Evolutionary conservation across 1,139 yeast genomes (phyloP).

Genomic region (Suhomyces bokatorum): DNA sequence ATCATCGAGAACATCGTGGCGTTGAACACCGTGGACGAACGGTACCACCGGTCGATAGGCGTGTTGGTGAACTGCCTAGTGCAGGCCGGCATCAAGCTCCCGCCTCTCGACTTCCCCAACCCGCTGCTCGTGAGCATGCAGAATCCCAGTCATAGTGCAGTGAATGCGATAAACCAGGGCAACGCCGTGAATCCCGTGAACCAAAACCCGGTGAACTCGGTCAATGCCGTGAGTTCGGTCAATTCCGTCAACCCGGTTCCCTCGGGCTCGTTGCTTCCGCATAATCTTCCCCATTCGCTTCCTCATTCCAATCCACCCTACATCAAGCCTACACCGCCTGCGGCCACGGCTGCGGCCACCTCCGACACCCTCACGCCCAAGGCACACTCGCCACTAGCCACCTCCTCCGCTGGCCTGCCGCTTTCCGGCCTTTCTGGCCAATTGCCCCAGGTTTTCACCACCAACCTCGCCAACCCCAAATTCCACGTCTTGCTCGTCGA

Average conservation of each 20-base stretch:
- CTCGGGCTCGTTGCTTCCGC: too few relatives aligned
- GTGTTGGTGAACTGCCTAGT: constrained; percentile 48
- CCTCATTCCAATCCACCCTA: constrained; percentile 2
- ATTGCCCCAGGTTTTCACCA: constrained; percentile 21
- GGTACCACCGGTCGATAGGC: constrained; percentile 53
- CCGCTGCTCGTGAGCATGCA: constrained; percentile 30
- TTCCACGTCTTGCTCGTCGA: constrained; percentile 81
- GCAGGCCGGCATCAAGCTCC: constrained; percentile 66
- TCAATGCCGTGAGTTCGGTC: constrained; percentile 13
- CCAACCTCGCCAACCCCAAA: constrained; percentile 41
- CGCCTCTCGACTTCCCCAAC: constrained; percentile 58
- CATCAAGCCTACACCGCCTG: constrained; percentile 15
- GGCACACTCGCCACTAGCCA: constrained; percentile 15
- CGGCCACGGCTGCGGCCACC: constrained; percentile 13
- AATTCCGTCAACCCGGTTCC: too few relatives aligned
- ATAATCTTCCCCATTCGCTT: too few relatives aligned
- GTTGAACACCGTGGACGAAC: constrained; percentile 56
- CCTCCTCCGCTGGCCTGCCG: constrained; percentile 15
- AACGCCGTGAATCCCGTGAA: constrained; percentile 7
- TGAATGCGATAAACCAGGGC: constrained; percentile 3
- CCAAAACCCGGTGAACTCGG: background rate
- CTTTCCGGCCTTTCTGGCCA: constrained; percentile 8
- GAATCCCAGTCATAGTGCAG: constrained; percentile 13
- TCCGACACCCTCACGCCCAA: constrained; percentile 15
- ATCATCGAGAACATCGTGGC: constrained; percentile 61